A percentile compares a stretch with the other conserved stretches of the same genome.
These are phyloP conservation scores for Fusarium torreyae DNA, from an alignment of 2,329 filamentous ascomycete genomes.

Conservation along the genomic window DNA sequence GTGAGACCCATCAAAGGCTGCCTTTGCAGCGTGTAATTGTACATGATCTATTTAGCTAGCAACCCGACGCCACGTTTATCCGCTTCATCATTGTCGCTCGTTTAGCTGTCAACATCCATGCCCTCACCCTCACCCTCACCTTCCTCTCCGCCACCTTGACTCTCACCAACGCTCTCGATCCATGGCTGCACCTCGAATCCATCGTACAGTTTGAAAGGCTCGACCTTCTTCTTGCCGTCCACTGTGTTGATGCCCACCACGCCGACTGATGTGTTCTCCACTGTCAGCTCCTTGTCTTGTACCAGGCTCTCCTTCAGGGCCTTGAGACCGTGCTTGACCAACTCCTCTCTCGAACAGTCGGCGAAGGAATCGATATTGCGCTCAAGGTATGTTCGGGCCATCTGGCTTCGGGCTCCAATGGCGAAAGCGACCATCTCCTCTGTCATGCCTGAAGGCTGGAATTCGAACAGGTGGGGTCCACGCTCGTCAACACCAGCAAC, in stretches of 20 bases:
- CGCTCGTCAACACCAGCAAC: slow-evolving; percentile 95
- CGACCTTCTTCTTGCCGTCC: slow-evolving; percentile 70
- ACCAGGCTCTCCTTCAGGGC: slow-evolving; percentile 96
- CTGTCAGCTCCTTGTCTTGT: slow-evolving; percentile 97
- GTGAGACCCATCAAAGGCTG: slow-evolving; percentile 50
- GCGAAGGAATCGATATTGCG: slow-evolving; percentile 89
- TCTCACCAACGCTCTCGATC: slow-evolving; percentile 80
- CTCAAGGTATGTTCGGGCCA: slow-evolving; percentile 97
- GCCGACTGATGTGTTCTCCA: slow-evolving; percentile 96
- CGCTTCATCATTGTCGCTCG: slow-evolving; percentile 29
- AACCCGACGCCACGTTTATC: slow-evolving; percentile 44
- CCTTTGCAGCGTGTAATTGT: slow-evolving; percentile 53
- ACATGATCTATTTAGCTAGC: slow-evolving; percentile 55
- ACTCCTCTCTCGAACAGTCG: slow-evolving; percentile 82
- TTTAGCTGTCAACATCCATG: slow-evolving; percentile 58
- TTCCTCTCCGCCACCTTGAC: slow-evolving; percentile 58
- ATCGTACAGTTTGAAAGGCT: slow-evolving; percentile 93
- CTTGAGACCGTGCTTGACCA: slow-evolving; percentile 90
- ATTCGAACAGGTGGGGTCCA: slow-evolving; percentile 97
- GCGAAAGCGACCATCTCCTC: slow-evolving; percentile 98
- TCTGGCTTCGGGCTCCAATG: slow-evolving; percentile 95
- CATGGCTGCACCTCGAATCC: slow-evolving; percentile 88
- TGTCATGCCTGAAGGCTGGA: slow-evolving; percentile 95
- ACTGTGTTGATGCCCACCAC: slow-evolving; percentile 76
- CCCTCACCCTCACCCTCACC: slow-evolving; percentile 51